Conservation (phyloP, 192 early-diverging fungal genomes). For the Kickxella alabastrina region DNA sequence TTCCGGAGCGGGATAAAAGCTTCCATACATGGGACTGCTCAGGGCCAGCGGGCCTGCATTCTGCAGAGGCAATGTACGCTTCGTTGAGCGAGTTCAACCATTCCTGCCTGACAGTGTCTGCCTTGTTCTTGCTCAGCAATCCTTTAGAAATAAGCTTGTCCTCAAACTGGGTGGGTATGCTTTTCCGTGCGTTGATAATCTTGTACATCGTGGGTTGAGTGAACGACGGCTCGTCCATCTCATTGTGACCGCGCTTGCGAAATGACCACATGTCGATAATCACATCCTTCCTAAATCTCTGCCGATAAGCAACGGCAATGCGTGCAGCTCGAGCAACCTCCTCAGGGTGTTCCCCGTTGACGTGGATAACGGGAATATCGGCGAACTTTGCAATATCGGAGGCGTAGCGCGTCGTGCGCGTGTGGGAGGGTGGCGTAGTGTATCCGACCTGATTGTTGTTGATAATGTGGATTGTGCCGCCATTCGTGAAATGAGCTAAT, state of each 20-base stretch:
- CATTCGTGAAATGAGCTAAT: conserved; percentile 87
- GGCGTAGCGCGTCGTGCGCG: conserved; percentile 82
- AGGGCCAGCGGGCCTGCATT: conserved; percentile 27
- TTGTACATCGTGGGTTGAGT: conserved; percentile 96
- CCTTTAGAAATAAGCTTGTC: conserved; percentile 43
- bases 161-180: conserved; percentile 82
- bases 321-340: conserved; percentile 80
- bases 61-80: conserved; percentile 23
- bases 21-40: conserved; percentile 15
- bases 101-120: conserved; percentile 11
- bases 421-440: conserved; percentile 92
- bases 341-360: conserved; percentile 90
- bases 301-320: conserved; percentile 84
- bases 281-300: conserved; percentile 91
- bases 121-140: conserved; percentile 15
- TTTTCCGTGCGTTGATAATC: conserved; percentile 72
- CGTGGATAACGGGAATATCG: conserved; percentile 89
- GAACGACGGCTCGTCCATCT: conserved; percentile 93
- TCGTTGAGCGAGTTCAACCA: conserved; percentile 27
- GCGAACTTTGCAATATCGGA: conserved; percentile 96
- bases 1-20: conserved; percentile 3
- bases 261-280: conserved; percentile 93
- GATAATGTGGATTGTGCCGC: conserved; percentile 91
- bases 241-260: conserved; percentile 95
- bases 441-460: conserved; percentile 97